Conservation (phyloP, 73 alveolate genomes). For the Blepharisma japonicum region DNA sequence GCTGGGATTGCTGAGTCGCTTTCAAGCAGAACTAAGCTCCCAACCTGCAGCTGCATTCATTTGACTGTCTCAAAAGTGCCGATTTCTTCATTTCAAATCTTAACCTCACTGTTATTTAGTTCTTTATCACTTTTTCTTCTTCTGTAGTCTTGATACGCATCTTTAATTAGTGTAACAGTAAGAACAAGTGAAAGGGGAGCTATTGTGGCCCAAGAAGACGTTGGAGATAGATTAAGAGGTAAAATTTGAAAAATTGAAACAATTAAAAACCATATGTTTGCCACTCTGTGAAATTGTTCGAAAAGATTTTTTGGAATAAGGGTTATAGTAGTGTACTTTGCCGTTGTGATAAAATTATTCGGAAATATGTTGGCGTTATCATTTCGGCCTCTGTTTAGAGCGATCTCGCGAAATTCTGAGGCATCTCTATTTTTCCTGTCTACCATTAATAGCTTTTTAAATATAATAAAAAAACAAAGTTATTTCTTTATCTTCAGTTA, state of each 20-base stretch:
- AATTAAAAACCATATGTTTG: conserved; percentile 75
- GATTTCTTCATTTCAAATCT: conserved; percentile 32
- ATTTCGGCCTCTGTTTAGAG: neutral
- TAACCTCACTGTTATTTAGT: conserved; percentile 47
- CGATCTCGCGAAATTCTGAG: neutral
- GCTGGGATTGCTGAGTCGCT: conserved; percentile 81
- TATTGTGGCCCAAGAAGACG: conserved; percentile 65
- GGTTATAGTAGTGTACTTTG: conserved; percentile 50
- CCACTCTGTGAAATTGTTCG: conserved; percentile 73
- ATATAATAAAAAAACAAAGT: too few species aligned
- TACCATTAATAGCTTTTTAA: neutral
- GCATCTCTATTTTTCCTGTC: neutral
- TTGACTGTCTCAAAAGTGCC: conserved; percentile 41
- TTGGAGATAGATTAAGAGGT: conserved; percentile 40
- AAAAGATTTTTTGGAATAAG: conserved; percentile 58
- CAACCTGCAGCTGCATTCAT: conserved; percentile 64
- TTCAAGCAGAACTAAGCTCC: conserved; percentile 47
- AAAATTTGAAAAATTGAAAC: conserved; percentile 68
- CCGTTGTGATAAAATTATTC: conserved; percentile 43
- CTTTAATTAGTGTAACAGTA: conserved; percentile 75
- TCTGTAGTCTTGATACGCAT: conserved; percentile 80
- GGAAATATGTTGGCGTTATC: neutral
- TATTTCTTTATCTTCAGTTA: too few species aligned
- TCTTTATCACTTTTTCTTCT: conserved; percentile 65
- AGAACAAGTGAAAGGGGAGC: conserved; percentile 77